Conservation (phyloP, 2,329 filamentous ascomycete species). For the Amauroascus niger region DNA sequence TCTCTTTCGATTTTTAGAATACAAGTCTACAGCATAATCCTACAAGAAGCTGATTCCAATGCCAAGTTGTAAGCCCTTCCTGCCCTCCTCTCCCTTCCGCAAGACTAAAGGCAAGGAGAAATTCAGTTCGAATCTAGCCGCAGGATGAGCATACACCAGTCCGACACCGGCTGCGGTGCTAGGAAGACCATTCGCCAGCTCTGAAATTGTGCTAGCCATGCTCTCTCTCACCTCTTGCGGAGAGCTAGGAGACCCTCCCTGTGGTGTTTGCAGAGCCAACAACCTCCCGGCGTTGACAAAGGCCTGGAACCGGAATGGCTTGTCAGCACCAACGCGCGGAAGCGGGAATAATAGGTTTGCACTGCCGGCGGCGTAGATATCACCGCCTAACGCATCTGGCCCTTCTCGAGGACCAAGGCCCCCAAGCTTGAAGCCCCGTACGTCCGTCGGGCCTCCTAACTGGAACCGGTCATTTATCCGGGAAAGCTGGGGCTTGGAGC, state of each 20-base stretch:
- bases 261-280: slow-evolving; percentile 58
- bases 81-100: slow-evolving; percentile 71
- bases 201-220: slow-evolving; percentile 51
- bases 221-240: slow-evolving; percentile 38
- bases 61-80: slow-evolving; percentile 91
- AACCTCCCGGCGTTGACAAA: slow-evolving; percentile 87
- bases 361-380: slow-evolving; percentile 82
- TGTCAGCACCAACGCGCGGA: slow-evolving; percentile 70
- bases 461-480: slow-evolving; percentile 91
- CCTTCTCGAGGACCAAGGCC: slow-evolving; percentile 85
- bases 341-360: slow-evolving; percentile 78
- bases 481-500: slow-evolving; percentile 52
- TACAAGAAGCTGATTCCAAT: slow-evolving; percentile 94
- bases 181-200: slow-evolving; percentile 65
- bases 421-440: slow-evolving; percentile 83
- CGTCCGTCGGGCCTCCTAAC: slow-evolving; percentile 86
- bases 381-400: slow-evolving; percentile 75
- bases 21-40: slow-evolving; percentile 19
- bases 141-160: slow-evolving; percentile 87
- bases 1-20: neutral
- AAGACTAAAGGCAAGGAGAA: slow-evolving; percentile 79
- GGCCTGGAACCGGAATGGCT: slow-evolving; percentile 73
- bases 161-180: slow-evolving; percentile 81
- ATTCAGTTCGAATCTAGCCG: slow-evolving; percentile 90
- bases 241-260: slow-evolving; percentile 40